Percentiles rank a stretch among this genome's conserved stretches.
Evolutionary conservation across 1,139 yeast species (phyloP).

Genomic region (Komagataea norvegica): DNA sequence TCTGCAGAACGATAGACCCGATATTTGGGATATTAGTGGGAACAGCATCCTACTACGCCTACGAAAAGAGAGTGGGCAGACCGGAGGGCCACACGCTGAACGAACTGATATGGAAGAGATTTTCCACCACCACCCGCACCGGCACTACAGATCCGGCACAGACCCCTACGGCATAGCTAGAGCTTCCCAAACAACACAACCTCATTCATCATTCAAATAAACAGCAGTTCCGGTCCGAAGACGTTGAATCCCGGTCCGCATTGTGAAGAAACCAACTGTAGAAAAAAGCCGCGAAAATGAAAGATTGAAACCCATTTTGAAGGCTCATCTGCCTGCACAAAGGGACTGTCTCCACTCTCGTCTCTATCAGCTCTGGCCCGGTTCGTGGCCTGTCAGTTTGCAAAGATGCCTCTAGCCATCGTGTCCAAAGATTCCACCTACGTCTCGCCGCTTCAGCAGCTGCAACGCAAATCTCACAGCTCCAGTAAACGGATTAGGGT

Average conservation of each 20-base stretch:
- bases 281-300: too few species aligned
- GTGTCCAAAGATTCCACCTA: constrained; percentile 23
- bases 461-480: constrained; percentile 21
- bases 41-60: constrained; percentile 51
- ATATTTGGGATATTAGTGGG: constrained; percentile 57
- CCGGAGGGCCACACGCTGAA: constrained; percentile 53
- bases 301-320: too few species aligned
- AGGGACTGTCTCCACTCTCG: neutral
- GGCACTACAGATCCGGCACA: too few species aligned
- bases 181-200: too few species aligned
- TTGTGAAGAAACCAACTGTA: neutral
- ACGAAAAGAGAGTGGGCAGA: constrained; percentile 52
- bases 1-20: constrained; percentile 45
- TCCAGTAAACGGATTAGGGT: constrained; percentile 60
- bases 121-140: neutral
- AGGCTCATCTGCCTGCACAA: neutral
- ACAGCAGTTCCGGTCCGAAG: too few species aligned
- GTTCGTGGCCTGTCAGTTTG: neutral
- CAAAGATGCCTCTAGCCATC: constrained; percentile 23
- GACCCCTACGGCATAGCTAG: too few species aligned
- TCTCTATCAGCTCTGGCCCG: too few species aligned
- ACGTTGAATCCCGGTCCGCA: too few species aligned
- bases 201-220: too few species aligned
- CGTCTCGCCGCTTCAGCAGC: constrained; percentile 24
- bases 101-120: constrained; percentile 41